These are phyloP conservation scores for Ascodesmis nigricans DNA, from an alignment of 495 filamentous ascomycete species.

Conservation along the genomic window DNA sequence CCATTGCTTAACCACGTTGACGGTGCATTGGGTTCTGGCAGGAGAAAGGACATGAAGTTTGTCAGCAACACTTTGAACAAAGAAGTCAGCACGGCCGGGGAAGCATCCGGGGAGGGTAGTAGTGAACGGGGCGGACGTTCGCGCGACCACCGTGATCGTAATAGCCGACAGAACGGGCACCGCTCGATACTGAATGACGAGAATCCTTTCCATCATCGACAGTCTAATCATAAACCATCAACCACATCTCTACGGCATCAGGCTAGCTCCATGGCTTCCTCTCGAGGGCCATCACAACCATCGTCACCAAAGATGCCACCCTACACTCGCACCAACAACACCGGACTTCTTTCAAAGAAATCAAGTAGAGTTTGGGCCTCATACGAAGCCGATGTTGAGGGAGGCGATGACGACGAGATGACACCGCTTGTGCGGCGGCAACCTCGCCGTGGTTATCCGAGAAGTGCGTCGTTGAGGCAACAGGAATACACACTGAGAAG, in stretches of 20 bases:
- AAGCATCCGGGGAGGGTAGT: slow-evolving; percentile 39
- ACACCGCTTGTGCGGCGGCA: slow-evolving; percentile 53
- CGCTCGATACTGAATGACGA: slow-evolving; percentile 58
- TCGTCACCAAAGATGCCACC: slow-evolving; percentile 23
- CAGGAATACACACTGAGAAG: slow-evolving; percentile 46
- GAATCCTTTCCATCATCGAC: slow-evolving; percentile 32
- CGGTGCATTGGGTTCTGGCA: slow-evolving; percentile 43
- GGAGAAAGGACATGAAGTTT: slow-evolving; percentile 98
- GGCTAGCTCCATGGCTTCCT: slow-evolving; percentile 11
- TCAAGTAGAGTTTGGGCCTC: slow-evolving; percentile 34
- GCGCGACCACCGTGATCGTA: slow-evolving; percentile 36
- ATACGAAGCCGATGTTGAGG: slow-evolving; percentile 49
- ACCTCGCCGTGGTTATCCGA: slow-evolving; percentile 35
- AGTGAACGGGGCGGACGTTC: slow-evolving; percentile 47
- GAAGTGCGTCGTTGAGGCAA: slow-evolving; percentile 41
- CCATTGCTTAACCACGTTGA: slow-evolving; percentile 22
- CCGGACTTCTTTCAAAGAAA: too few relatives aligned
- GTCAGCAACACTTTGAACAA: slow-evolving; percentile 51
- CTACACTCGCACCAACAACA: too few relatives aligned
- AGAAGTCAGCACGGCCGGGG: slow-evolving; percentile 31
- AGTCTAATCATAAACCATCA: slow-evolving; percentile 19
- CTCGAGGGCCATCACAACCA: slow-evolving; percentile 21
- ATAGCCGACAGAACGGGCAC: slow-evolving; percentile 37
- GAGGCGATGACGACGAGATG: slow-evolving; percentile 80
- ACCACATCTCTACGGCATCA: slow-evolving; percentile 22